Evolutionary conservation across 306 rosid genomes (phyloP).

Genomic region (Cercis canadensis): DNA sequence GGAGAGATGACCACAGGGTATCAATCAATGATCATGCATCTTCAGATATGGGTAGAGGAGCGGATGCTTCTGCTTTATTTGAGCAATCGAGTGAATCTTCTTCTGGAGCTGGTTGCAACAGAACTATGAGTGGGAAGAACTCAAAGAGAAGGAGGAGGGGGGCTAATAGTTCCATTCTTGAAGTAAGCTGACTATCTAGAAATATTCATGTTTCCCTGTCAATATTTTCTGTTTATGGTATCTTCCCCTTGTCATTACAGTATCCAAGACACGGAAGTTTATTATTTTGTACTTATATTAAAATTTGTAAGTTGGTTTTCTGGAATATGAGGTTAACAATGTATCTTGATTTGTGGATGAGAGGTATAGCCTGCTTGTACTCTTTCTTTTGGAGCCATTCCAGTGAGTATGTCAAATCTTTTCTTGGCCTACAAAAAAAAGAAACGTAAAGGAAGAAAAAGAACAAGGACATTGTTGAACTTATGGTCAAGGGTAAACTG

Average conservation of each 20-base stretch:
- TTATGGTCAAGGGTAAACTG: background rate
- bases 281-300: constrained; percentile 1
- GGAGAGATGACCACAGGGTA: constrained; percentile 32
- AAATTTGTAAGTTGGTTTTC: constrained; percentile 14
- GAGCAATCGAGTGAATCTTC: constrained; percentile 7
- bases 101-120: background rate
- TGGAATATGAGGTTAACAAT: constrained; percentile 5
- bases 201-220: constrained; percentile 30
- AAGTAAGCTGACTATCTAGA: constrained; percentile 38
- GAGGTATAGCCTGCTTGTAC: constrained; percentile 4
- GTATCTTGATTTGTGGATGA: constrained; percentile 25
- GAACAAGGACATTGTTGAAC: background rate
- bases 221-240: constrained; percentile 20
- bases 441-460: no score
- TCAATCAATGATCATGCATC: constrained; percentile 12
- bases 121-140: constrained; percentile 9
- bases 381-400: constrained; percentile 4
- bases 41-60: constrained; percentile 10
- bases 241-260: background rate
- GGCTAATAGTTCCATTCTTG: constrained; percentile 30
- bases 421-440: background rate
- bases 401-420: background rate
- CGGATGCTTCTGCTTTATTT: constrained; percentile 17
- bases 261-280: background rate
- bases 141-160: constrained; percentile 42